These are phyloP conservation scores for Aaosphaeria arxii DNA, from an alignment of 2,329 filamentous ascomycete genomes.

Conservation along the genomic window DNA sequence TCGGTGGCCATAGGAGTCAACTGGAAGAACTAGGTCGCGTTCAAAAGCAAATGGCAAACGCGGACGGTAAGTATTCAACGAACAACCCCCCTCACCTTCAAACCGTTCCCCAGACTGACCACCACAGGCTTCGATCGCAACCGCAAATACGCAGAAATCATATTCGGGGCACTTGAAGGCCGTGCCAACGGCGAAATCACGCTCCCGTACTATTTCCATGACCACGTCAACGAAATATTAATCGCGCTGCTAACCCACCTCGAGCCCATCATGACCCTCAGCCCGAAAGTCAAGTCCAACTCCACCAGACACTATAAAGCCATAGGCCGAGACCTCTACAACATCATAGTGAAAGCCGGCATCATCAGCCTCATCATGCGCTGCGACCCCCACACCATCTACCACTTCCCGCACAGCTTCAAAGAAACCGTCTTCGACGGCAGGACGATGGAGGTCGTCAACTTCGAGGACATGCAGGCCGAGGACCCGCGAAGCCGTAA, in stretches of 20 bases:
- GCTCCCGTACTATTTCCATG: slow-evolving; percentile 20
- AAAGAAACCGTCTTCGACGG: slow-evolving; percentile 21
- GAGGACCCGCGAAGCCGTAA: slow-evolving; percentile 3
- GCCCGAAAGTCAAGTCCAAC: background rate
- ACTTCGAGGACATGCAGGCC: slow-evolving; percentile 7
- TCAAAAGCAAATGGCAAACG: slow-evolving; percentile 7
- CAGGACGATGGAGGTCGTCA: slow-evolving; percentile 19
- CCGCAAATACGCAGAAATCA: slow-evolving; percentile 5
- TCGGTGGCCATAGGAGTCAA: slow-evolving; percentile 13
- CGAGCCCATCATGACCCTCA: slow-evolving; percentile 13
- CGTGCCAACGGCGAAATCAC: background rate
- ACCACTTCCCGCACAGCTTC: slow-evolving; percentile 21
- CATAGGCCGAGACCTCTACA: slow-evolving; percentile 3
- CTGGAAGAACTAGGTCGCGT: slow-evolving; percentile 4
- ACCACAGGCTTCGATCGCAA: slow-evolving; percentile 18
- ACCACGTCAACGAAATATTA: slow-evolving; percentile 15
- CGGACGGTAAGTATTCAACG: slow-evolving; percentile 19
- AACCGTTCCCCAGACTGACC: slow-evolving; percentile 1
- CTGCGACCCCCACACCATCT: slow-evolving; percentile 21
- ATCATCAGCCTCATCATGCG: slow-evolving; percentile 23
- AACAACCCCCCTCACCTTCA: background rate
- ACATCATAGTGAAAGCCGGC: slow-evolving; percentile 14
- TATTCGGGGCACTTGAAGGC: slow-evolving; percentile 5
- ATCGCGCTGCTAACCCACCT: slow-evolving; percentile 18
- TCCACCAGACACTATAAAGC: background rate